These are phyloP conservation scores for Lenzites betulinus DNA, from an alignment of 768 basidiomycete genomes.

Conservation along the genomic window DNA sequence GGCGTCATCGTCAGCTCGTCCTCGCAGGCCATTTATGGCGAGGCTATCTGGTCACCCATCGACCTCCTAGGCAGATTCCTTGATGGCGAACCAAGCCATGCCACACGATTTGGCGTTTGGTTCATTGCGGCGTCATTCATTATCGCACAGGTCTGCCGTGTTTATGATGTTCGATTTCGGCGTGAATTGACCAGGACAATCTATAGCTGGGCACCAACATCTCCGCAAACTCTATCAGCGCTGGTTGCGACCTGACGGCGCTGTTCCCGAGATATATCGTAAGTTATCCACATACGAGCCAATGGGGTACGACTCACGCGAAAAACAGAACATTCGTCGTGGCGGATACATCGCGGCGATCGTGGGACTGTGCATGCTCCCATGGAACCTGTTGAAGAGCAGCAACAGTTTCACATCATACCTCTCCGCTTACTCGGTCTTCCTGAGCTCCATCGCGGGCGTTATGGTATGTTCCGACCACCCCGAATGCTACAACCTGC, in stretches of 20 bases:
- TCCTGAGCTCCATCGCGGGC: constrained; percentile 77
- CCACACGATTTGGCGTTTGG: constrained; percentile 75
- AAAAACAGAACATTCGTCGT: constrained; percentile 69
- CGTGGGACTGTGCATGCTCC: constrained; percentile 73
- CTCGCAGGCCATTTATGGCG: constrained; percentile 72
- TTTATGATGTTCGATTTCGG: not conserved
- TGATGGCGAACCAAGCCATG: constrained; percentile 58
- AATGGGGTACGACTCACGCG: too few species aligned
- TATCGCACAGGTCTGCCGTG: constrained; percentile 60
- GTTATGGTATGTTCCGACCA: constrained; percentile 59
- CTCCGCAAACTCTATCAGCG: constrained; percentile 80
- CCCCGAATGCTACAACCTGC: not conserved
- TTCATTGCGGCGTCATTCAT: constrained; percentile 81
- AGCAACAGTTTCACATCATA: constrained; percentile 81
- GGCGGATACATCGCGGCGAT: constrained; percentile 84
- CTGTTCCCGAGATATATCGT: constrained; percentile 77
- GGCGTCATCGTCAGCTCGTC: constrained; percentile 84
- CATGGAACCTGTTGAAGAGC: constrained; percentile 74
- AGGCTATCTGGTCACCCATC: constrained; percentile 79
- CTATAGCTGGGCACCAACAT: constrained; percentile 61
- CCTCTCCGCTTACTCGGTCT: constrained; percentile 80
- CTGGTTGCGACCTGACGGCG: constrained; percentile 82
- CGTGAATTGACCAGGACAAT: constrained; percentile 7
- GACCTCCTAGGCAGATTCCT: constrained; percentile 70
- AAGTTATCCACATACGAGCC: constrained; percentile 22